Evolutionary conservation across 768 basidiomycete genomes (phyloP).

Genomic region (Amanita pallidorosea): DNA sequence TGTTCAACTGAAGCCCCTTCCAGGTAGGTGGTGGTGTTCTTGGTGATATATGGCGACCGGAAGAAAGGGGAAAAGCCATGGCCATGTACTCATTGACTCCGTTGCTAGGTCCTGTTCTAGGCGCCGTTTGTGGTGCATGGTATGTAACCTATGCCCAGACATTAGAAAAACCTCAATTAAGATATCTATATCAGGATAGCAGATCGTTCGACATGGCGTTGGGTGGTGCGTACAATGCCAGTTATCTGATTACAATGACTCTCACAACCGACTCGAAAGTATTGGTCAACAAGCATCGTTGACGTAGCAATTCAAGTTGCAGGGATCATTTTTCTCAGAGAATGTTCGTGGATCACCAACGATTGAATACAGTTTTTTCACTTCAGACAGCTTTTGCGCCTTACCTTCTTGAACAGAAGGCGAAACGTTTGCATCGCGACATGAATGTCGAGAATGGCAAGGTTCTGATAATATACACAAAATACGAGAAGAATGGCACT

Average conservation of each 20-base stretch:
- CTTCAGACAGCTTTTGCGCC: constrained; percentile 31
- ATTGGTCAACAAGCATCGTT: constrained; percentile 56
- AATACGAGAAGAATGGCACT: constrained; percentile 30
- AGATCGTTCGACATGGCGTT: constrained; percentile 55
- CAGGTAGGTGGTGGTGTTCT: constrained; percentile 56
- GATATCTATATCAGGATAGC: constrained; percentile 37
- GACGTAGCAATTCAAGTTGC: constrained; percentile 42
- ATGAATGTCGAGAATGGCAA: constrained; percentile 38
- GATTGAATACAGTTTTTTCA: constrained; percentile 16
- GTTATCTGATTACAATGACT: neutral
- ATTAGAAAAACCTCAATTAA: no score
- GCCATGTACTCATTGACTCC: constrained; percentile 59
- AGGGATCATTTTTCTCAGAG: constrained; percentile 48
- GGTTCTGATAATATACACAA: constrained; percentile 29
- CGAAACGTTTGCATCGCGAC: constrained; percentile 28
- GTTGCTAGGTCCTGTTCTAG: constrained; percentile 53
- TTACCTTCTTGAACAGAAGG: constrained; percentile 38
- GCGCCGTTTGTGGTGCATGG: constrained; percentile 42
- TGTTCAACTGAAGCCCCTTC: neutral
- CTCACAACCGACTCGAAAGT: constrained; percentile 22
- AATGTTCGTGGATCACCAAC: constrained; percentile 31
- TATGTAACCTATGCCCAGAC: neutral
- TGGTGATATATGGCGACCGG: constrained; percentile 46
- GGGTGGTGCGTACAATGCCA: constrained; percentile 40
- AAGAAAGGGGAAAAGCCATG: constrained; percentile 55